phyloP scores from a whole-genome alignment of 2,329 filamentous ascomycete species.

The Talaromyces funiculosus region DNA sequence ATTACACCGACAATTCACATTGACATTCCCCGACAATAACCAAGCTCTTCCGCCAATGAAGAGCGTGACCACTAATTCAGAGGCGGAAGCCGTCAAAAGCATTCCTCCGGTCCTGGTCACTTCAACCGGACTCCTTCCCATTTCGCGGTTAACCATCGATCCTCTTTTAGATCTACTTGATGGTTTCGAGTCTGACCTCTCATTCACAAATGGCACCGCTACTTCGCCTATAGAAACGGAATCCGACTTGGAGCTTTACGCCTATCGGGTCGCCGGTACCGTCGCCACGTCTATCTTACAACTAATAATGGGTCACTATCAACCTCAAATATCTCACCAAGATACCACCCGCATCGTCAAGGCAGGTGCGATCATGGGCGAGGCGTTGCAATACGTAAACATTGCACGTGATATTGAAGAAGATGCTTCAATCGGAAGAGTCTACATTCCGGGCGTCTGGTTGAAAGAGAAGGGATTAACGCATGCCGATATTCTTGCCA shows the following conservation, averaged over 20 bases:
- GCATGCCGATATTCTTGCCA: neutral
- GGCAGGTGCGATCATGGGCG: neutral
- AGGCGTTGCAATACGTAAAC: neutral
- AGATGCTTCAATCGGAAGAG: neutral
- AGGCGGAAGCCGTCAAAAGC: neutral
- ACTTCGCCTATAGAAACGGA: neutral
- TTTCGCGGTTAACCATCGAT: neutral
- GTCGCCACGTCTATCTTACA: neutral
- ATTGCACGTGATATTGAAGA: neutral
- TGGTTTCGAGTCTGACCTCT: neutral
- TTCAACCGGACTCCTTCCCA: neutral
- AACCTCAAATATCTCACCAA: neutral
- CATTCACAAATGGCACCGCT: neutral
- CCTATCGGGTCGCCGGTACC: neutral
- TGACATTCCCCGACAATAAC: conserved; percentile 2
- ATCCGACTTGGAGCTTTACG: neutral
- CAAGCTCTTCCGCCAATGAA: neutral
- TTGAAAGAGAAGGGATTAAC: neutral
- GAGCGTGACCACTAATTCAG: neutral
- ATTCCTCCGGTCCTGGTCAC: neutral
- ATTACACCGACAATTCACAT: neutral
- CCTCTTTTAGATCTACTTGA: neutral
- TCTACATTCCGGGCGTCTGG: neutral
- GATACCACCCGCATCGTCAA: neutral
- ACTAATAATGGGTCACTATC: neutral